Evolutionary conservation across 257 asterid genomes (phyloP).

Genomic region (Solanum sejunctum): DNA sequence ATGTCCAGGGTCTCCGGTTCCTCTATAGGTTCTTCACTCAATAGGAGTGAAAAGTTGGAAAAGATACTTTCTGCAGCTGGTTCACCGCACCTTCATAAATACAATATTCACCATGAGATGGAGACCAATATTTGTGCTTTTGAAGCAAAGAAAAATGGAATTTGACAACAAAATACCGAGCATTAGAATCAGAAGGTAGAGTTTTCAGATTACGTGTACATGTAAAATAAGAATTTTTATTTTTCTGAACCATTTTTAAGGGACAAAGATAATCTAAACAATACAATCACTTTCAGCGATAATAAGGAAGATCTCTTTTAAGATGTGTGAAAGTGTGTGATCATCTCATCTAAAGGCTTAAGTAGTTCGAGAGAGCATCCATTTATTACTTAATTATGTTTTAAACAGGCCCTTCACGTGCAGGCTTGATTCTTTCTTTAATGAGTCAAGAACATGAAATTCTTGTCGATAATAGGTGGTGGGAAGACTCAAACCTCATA

Average conservation of each 20-base stretch:
- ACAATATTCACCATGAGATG: background rate
- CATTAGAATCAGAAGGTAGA: background rate
- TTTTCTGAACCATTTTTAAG: background rate
- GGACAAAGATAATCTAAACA: background rate
- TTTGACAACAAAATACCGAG: background rate
- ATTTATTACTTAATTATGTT: background rate
- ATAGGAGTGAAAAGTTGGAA: constrained; percentile 53
- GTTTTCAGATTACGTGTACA: background rate
- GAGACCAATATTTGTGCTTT: background rate
- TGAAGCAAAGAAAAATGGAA: background rate
- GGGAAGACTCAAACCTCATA: background rate
- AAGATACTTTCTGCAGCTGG: constrained; percentile 65
- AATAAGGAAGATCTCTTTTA: background rate
- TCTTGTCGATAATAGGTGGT: background rate
- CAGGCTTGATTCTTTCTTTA: background rate
- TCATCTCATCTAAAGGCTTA: background rate
- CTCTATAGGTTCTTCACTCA: constrained; percentile 57
- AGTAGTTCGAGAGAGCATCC: background rate
- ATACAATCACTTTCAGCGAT: background rate
- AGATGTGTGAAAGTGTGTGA: background rate
- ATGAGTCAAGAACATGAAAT: background rate
- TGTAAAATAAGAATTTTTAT: background rate
- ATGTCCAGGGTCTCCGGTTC: constrained; percentile 49
- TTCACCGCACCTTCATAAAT: constrained; percentile 63
- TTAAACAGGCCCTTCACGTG: background rate